Base-by-base conservation (phyloP, 2,329 filamentous ascomycete species). In the Aureobasidium subglaciale region DNA sequence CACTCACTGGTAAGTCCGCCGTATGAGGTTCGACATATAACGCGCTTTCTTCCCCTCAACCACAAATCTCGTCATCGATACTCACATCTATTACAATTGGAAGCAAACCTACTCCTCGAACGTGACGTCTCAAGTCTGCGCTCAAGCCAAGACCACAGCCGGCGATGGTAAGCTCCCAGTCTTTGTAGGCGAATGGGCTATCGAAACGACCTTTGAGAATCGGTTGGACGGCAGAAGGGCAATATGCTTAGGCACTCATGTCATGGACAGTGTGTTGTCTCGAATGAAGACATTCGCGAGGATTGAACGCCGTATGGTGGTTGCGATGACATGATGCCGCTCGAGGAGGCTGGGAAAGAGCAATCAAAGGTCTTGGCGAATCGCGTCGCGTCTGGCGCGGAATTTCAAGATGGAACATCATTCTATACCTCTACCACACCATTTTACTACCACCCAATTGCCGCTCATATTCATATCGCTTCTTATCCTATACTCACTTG, bases 61-160 rank as follows among this genome's bases (percentile, higher is more conserved):
- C 25, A 59, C 54, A 5, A 69, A 69, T 57, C 34, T 70, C 41
- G 66, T 69, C 24, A 59, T 69, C 43, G 65, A 68, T 54, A 45
- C 54, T 11, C 67, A 68, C 59, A 56, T 63, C 45, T 68, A 69
- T 57, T 68, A 64, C 60, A 30, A 30, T 5, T 30, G 29, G 29
- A 30, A 30, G 13, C 29, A 30, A 30, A 30, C 29, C 29, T 30
- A 30, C 29, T 8, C 29, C 29, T 30, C 29, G 8, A 30, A 30
- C 13, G 29, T 30, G 4, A 30, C 29, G 8, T 30, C 29, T 30
- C 29, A 9, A 13, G 29, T 30, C 4, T 30, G 29, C 29, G 29
- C 29, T 2, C 29, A 30, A 30, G 35, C 35, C 15, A n/a, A 7
- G 10, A 40, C 35, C 18, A 16, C 18, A 4, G 11, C 4, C 18